Evolutionary conservation across 225 moss, liverwort and hornwort genomes (phyloP).

Genomic region (Lunularia cruciata): DNA sequence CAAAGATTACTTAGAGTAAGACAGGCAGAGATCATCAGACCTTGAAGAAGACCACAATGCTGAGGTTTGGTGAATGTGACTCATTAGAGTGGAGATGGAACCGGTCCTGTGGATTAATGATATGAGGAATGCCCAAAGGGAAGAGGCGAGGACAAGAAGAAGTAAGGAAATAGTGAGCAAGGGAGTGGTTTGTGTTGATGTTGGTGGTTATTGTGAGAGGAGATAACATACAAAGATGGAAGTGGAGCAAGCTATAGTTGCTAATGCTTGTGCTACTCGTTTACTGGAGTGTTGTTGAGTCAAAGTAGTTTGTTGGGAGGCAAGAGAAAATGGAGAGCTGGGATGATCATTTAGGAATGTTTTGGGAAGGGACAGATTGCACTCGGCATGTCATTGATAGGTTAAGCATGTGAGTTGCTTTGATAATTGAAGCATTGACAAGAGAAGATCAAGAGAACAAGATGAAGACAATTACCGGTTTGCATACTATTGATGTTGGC

Average conservation of each 20-base stretch:
- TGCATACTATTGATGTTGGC: background rate
- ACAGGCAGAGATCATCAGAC: background rate
- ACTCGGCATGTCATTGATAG: background rate
- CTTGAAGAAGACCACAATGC: no score
- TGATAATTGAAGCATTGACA: background rate
- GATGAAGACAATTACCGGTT: background rate
- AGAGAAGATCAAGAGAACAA: background rate
- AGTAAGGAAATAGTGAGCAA: background rate
- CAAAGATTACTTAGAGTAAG: background rate
- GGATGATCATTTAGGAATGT: background rate
- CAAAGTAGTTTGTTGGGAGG: background rate
- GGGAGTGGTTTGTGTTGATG: background rate
- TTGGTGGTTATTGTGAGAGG: background rate
- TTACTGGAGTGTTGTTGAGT: background rate
- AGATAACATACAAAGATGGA: constrained; percentile 1
- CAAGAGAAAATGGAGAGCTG: background rate
- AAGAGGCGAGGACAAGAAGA: constrained; percentile 1
- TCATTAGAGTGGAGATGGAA: constrained; percentile 25
- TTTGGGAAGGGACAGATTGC: background rate
- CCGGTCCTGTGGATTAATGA: constrained; percentile 26
- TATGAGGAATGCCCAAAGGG: constrained; percentile 13
- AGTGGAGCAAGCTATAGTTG: constrained; percentile 6
- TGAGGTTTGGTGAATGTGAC: background rate
- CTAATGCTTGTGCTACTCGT: no score
- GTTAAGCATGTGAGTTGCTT: background rate